These are phyloP conservation scores for Inga oerstediana DNA, from an alignment of 306 rosid species.

Conservation along the genomic window DNA sequence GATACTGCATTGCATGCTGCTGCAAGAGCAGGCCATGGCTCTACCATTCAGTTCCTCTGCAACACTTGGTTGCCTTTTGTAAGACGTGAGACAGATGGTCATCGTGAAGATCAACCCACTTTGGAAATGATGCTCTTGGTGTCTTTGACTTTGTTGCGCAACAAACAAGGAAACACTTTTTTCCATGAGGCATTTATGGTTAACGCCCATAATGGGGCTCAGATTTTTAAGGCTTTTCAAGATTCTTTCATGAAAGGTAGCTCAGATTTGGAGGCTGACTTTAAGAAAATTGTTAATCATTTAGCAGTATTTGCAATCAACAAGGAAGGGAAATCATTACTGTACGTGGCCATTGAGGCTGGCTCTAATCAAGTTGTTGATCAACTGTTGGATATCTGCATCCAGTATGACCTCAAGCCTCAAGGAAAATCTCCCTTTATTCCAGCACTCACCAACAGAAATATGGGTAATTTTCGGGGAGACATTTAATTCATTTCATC, in stretches of 20 bases:
- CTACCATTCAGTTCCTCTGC: neutral
- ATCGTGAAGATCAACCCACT: neutral
- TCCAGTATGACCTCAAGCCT: neutral
- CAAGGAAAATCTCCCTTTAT: constrained; percentile 10
- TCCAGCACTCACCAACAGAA: neutral
- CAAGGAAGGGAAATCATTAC: neutral
- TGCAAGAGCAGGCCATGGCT: neutral
- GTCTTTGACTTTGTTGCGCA: neutral
- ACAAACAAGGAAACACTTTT: neutral
- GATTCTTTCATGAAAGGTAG: neutral
- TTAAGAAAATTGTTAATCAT: neutral
- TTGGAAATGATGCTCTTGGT: neutral
- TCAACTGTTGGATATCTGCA: neutral
- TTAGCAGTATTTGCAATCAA: neutral
- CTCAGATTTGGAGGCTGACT: neutral
- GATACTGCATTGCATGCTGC: constrained; percentile 4
- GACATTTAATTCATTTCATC: too few species aligned
- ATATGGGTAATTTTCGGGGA: neutral
- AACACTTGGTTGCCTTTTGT: too few species aligned
- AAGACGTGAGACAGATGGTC: neutral
- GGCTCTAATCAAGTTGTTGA: neutral
- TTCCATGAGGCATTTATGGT: neutral
- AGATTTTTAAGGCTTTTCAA: neutral
- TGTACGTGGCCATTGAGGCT: neutral
- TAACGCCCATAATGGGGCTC: neutral